Conservation (phyloP, 192 early-diverging fungal species). For the Fimicolochytrium jonesii region DNA sequence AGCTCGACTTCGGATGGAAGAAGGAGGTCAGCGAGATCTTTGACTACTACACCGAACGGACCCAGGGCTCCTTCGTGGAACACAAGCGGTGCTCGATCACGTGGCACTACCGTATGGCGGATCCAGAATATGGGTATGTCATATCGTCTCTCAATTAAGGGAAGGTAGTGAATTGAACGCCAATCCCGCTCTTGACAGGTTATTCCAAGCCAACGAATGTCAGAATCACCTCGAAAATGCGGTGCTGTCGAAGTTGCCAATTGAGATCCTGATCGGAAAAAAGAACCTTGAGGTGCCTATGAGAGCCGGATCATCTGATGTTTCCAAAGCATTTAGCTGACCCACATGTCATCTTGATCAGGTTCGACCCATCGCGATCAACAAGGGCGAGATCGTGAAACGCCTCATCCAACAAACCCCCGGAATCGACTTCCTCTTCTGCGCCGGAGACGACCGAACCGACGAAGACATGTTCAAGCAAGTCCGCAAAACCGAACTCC, state of each 20-base stretch:
- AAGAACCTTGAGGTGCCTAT: constrained; percentile 92
- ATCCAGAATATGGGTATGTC: constrained; percentile 81
- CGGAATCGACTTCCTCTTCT: constrained; percentile 83
- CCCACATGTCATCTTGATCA: too few relatives aligned
- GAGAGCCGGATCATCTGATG: too few relatives aligned
- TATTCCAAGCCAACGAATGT: constrained; percentile 96
- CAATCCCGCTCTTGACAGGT: not conserved
- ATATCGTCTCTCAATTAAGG: not conserved
- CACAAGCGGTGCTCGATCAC: constrained; percentile 89
- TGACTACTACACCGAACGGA: constrained; percentile 91
- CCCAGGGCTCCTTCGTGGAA: constrained; percentile 89
- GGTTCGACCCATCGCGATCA: constrained; percentile 85
- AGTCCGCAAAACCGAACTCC: constrained; percentile 36
- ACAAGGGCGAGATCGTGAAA: constrained; percentile 98
- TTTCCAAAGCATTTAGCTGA: too few relatives aligned
- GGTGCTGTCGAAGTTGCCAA: constrained; percentile 86
- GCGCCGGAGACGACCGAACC: constrained; percentile 96
- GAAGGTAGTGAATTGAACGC: not conserved
- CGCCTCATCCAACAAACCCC: constrained; percentile 60
- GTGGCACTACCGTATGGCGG: constrained; percentile 95
- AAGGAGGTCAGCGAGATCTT: constrained; percentile 91
- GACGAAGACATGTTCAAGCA: constrained; percentile 97
- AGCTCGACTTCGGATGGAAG: constrained; percentile 87
- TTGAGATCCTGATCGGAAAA: constrained; percentile 93
- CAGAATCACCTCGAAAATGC: constrained; percentile 92